Base-by-base conservation (phyloP, 768 basidiomycete species). In the Lentinus brumalis region DNA sequence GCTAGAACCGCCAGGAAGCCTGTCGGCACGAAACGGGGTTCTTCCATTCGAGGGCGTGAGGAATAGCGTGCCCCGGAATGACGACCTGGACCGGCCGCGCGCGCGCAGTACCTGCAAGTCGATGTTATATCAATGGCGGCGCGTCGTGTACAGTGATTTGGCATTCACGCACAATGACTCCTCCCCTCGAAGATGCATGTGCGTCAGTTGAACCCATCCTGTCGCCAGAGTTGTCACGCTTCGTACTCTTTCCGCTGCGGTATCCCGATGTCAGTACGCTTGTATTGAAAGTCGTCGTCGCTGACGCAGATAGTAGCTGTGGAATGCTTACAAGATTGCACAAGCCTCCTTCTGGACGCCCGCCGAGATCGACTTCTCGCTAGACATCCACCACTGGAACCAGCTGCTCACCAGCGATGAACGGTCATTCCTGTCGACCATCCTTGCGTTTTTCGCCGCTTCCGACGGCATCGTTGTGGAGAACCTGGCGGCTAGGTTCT, bases 401-500 rank as follows among this genome's bases (percentile, higher is more conserved):
- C 78, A 81, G 69, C 81, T 80, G 80, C 76, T 83, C 63, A 82
- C 76, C 67, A 74, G 77, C 60, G 78, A 79, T 68, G 81, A 83
- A 70, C 74, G 76, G 63, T 75, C 78, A 68, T 82, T 83, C 64
- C 77, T 83, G 67, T 76, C 76, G 21, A 79, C 79, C 68, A 77
- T 83, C 64, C 75, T 83, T 56, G 82, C 81, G 47, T 84, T 84
- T 72, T 84, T 84, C 66, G 82, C 82, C 51, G 80, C 80, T 31
- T 78, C 78, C 11, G 81, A 82, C 63, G 81, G 80, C 49, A 82
- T 83, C 66, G 81, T 83, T 67, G 80, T 80, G 73, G 81, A 83
- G 71, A 82, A 83, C 73, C 70, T 83, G 26, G 77, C 82, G 60
- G 78, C 80, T 71, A 77, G 81, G 32, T 82, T 83, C 71, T 78